Base-by-base conservation (phyloP, 176 grass and related monocot species). In the Aegilops speltoides region DNA sequence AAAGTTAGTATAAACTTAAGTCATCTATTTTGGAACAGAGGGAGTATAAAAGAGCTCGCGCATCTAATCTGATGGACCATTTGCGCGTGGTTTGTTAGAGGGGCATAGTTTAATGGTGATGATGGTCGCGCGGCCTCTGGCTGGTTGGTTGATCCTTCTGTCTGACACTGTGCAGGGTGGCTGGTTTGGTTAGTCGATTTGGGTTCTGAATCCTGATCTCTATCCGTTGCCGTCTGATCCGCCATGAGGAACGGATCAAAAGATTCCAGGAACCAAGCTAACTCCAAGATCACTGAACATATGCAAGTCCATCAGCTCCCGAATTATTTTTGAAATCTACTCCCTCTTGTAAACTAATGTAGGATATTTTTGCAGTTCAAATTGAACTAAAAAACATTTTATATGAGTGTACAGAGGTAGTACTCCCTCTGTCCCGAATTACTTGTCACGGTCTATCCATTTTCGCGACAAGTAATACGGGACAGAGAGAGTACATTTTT, bases 191-290 rank as follows among this genome's bases (percentile, higher is more conserved):
- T 59, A 22, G 7, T 59, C 19, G 2, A 0, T 59, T 19, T 59
- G 19, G 54, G 54, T 22, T 22, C 54, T 59, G 7, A 59, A 59
- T 59, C 54, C 17, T 57, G 52, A 8, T 57, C 52, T 20, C 52
- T 8, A 25, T 46, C 25, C 5, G 24, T 14, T 59, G 76, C 73
- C 80, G 32, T 52, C 68, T 83, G 73, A 71, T 26, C 50, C 48
- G 14, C 74, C 87, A 79, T 16, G 45, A 84, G 64, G 61, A 60
- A 33, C 74, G 81, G 81, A 88, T 70, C 86, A 60, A 69, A 88
- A 59, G 80, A 83, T 88, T 88, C 86, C 86, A 33, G 41, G 59
- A 76, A 68, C 63, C 16, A 77, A 38, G 24, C 11, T 28, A 19
- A 82, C 22, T 62, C 19, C 19, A 59, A 59, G 54, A 22, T 59